These are phyloP conservation scores for Wickerhamomyces silvicola DNA, from an alignment of 805 yeast genomes.

Conservation along the genomic window DNA sequence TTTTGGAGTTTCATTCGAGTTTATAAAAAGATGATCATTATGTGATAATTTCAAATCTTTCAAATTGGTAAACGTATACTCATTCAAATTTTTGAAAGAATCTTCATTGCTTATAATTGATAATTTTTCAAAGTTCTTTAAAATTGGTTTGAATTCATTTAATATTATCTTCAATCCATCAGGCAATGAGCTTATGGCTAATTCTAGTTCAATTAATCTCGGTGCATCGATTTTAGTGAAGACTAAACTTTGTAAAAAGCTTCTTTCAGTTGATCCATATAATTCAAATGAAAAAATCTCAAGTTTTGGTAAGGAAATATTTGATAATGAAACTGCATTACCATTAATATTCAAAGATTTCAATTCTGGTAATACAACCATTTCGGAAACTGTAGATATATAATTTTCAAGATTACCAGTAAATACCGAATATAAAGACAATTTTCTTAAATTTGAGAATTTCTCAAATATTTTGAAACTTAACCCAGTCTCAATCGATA, in stretches of 20 bases:
- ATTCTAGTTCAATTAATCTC: background rate
- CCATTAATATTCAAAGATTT: slow-evolving; percentile 13
- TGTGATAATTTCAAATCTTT: slow-evolving; percentile 3
- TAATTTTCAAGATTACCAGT: slow-evolving; percentile 9
- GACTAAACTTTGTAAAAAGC: slow-evolving; percentile 8
- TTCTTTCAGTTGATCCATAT: slow-evolving; percentile 15
- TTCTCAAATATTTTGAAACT: slow-evolving; percentile 14
- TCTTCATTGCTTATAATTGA: slow-evolving; percentile 1
- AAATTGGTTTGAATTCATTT: background rate
- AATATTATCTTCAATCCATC: slow-evolving; percentile 3
- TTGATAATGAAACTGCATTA: slow-evolving; percentile 12
- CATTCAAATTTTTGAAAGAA: background rate
- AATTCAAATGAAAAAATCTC: slow-evolving; percentile 7
- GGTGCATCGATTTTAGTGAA: slow-evolving; percentile 8
- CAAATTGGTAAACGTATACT: slow-evolving; percentile 1
- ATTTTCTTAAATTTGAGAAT: slow-evolving; percentile 7
- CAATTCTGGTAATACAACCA: slow-evolving; percentile 5
- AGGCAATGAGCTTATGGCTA: slow-evolving; percentile 3
- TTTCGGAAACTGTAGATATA: background rate
- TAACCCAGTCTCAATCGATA: slow-evolving; percentile 19
- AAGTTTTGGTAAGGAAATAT: slow-evolving; percentile 9
- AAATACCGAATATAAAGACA: slow-evolving; percentile 17
- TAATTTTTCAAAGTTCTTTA: slow-evolving; percentile 1
- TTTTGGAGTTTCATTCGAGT: background rate
- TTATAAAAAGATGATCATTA: slow-evolving; percentile 4